A percentile compares a stretch with the other conserved stretches of the same genome.
phyloP scores from a whole-genome alignment of 2,329 filamentous ascomycete species.

The Sclerotiophoma versabilis region DNA sequence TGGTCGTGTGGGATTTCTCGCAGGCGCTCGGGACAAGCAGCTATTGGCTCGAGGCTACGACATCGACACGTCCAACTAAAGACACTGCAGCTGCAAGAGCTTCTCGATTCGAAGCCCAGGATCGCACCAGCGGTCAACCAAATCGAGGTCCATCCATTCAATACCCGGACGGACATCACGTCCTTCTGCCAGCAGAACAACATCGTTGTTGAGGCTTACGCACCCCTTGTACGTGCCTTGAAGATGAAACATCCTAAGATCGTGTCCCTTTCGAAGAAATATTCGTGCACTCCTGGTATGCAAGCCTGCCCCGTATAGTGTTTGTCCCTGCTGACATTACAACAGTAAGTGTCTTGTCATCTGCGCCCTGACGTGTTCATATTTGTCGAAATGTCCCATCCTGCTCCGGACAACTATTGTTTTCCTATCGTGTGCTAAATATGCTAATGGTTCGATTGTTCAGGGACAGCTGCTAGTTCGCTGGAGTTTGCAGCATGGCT shows the following conservation, averaged over 20 bases:
- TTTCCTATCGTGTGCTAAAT: too few species aligned
- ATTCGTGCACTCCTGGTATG: constrained; percentile 69
- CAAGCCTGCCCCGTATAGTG: not conserved
- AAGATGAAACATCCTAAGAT: constrained; percentile 74
- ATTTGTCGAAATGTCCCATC: not conserved
- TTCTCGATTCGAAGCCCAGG: constrained; percentile 68
- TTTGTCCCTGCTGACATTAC: constrained; percentile 2
- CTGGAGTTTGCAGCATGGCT: constrained; percentile 79
- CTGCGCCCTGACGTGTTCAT: not conserved
- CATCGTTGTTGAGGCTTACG: constrained; percentile 80
- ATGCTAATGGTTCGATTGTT: not conserved
- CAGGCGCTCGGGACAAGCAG: constrained; percentile 9
- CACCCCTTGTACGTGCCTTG: constrained; percentile 74
- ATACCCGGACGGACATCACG: constrained; percentile 72
- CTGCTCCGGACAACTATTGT: too few species aligned
- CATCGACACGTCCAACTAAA: constrained; percentile 21
- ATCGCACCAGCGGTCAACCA: constrained; percentile 77
- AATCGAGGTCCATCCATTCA: constrained; percentile 82
- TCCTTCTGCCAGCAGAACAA: constrained; percentile 69
- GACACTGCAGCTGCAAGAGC: constrained; percentile 66
- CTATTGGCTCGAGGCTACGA: constrained; percentile 6
- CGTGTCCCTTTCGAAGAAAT: constrained; percentile 68
- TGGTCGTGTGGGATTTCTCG: not conserved
- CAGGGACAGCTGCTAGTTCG: constrained; percentile 71
- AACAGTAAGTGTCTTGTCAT: constrained; percentile 5